Base-by-base conservation (phyloP, 768 basidiomycete species). In the Cyclocybe cylindracea region DNA sequence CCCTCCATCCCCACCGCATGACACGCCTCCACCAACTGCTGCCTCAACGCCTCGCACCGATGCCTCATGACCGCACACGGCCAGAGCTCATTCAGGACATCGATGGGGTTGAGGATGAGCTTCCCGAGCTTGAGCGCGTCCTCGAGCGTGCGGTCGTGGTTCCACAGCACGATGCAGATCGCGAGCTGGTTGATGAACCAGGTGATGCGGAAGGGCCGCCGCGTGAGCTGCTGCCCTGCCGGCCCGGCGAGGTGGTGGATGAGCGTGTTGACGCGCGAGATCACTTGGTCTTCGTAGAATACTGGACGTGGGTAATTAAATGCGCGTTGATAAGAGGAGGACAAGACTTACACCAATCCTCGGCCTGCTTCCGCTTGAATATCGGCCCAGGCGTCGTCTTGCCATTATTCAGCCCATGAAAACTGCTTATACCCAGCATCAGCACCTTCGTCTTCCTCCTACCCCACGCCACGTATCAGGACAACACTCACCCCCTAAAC, bases 171-270 rank as follows among this genome's bases (percentile, higher is more conserved):
- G 34, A 68, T 82, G 37, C 60, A 86, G 86, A 83, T 80, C 0
- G 79, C 75, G 5, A 87, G 72, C 57, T 87, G 87, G 53, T 80
- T 84, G 32, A 80, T 72, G 56, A 87, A 87, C 89, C 89, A 91
- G 40, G 77, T 76, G 48, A 83, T 79, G 58, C 86, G 81, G 66
- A 81, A 89, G 0, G 89, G 89, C 0, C 87, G 79, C 24, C 87
- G 75, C 14, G 83, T 80, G 31, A 91, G 71, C 59, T 83, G 69
- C 53, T 85, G 74, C 0, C 77, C 82, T 34, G 80, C 74, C 3
- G 71, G 67, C 34, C 77, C 73, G n/a, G 72, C 72, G 11, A 85
- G 66, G 46, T 79, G 76, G 43, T 78, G 73, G 14, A 87, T 74
- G 13, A 84, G 74, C 24, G 70, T 61, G 60, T 79, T 81, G 42